phyloP scores from a whole-genome alignment of 352 stramenopile species.

The Phytophthora vignae region DNA sequence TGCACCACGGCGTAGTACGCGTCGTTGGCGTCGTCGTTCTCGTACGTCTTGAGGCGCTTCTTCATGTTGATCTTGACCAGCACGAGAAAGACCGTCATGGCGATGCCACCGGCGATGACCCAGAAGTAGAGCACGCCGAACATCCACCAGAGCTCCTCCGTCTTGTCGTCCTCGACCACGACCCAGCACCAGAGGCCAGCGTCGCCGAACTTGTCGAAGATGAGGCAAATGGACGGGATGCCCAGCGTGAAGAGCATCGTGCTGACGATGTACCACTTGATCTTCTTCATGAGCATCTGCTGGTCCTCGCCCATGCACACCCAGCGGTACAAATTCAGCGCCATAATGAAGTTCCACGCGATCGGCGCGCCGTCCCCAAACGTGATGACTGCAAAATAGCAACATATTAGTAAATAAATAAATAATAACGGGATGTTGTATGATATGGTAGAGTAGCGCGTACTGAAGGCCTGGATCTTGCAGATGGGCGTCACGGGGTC shows the following conservation, averaged over 20 bases:
- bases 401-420: slow-evolving; percentile 1
- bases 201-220: slow-evolving; percentile 74
- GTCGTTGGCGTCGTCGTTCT: slow-evolving; percentile 77
- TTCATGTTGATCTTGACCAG: slow-evolving; percentile 86
- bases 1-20: slow-evolving; percentile 85
- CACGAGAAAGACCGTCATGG: slow-evolving; percentile 70
- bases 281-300: slow-evolving; percentile 83
- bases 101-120: slow-evolving; percentile 64
- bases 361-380: slow-evolving; percentile 81
- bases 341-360: slow-evolving; percentile 88
- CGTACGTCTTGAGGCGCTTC: slow-evolving; percentile 69
- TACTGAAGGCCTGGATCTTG: slow-evolving; percentile 79
- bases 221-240: slow-evolving; percentile 57
- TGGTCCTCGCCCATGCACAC: slow-evolving; percentile 86
- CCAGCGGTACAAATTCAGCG: slow-evolving; percentile 84
- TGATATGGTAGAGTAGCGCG: slow-evolving; percentile 1
- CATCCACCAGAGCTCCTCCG: slow-evolving; percentile 78
- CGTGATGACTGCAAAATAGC: slow-evolving; percentile 63
- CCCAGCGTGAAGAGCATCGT: slow-evolving; percentile 68
- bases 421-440: background rate
- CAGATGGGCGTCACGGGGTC: slow-evolving; percentile 66
- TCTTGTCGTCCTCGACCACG: slow-evolving; percentile 52
- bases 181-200: slow-evolving; percentile 85
- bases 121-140: slow-evolving; percentile 78
- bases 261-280: slow-evolving; percentile 81